A percentile compares a stretch with the other conserved stretches of the same genome.
phyloP scores from a whole-genome alignment of 169 alveolate species.

The Gregarina niphandrodes region DNA sequence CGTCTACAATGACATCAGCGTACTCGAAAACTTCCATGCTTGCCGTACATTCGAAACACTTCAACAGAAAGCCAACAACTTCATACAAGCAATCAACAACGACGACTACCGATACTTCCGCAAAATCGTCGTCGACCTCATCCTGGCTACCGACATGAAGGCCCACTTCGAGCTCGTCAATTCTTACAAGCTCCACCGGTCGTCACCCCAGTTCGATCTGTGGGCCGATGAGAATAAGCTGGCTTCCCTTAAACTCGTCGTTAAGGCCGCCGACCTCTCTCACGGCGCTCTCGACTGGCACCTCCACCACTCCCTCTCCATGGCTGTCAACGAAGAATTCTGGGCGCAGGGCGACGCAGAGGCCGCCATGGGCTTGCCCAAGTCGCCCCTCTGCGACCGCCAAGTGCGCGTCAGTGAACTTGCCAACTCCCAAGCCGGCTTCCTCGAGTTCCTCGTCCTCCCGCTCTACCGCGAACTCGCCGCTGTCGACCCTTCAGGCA shows the following conservation, averaged over 20 bases:
- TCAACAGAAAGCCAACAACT: neutral
- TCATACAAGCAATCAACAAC: neutral
- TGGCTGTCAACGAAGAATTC: slow-evolving; percentile 51
- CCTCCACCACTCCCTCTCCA: slow-evolving; percentile 52
- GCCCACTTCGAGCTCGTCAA: slow-evolving; percentile 61
- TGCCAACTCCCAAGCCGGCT: slow-evolving; percentile 72
- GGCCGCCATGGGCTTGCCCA: slow-evolving; percentile 54
- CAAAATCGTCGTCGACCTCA: slow-evolving; percentile 21
- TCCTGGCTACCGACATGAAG: slow-evolving; percentile 71
- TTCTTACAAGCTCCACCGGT: slow-evolving; percentile 36
- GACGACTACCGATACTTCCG: slow-evolving; percentile 6
- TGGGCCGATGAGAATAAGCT: slow-evolving; percentile 9
- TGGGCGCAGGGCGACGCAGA: slow-evolving; percentile 72
- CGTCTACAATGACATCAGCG: slow-evolving; percentile 62
- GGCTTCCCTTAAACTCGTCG: slow-evolving; percentile 31
- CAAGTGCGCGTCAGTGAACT: slow-evolving; percentile 52
- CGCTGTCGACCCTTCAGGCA: too few relatives aligned
- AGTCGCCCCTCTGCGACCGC: slow-evolving; percentile 76
- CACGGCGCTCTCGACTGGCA: slow-evolving; percentile 55
- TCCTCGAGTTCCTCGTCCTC: slow-evolving; percentile 54
- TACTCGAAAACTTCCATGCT: slow-evolving; percentile 72
- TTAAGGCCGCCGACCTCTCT: slow-evolving; percentile 69
- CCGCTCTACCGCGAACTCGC: slow-evolving; percentile 53
- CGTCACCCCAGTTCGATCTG: neutral
- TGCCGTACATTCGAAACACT: slow-evolving; percentile 45